Percentiles rank a stretch among this genome's conserved stretches.
Conservation (phyloP, 441 rosid species). For the Populus hybrid region DNA sequence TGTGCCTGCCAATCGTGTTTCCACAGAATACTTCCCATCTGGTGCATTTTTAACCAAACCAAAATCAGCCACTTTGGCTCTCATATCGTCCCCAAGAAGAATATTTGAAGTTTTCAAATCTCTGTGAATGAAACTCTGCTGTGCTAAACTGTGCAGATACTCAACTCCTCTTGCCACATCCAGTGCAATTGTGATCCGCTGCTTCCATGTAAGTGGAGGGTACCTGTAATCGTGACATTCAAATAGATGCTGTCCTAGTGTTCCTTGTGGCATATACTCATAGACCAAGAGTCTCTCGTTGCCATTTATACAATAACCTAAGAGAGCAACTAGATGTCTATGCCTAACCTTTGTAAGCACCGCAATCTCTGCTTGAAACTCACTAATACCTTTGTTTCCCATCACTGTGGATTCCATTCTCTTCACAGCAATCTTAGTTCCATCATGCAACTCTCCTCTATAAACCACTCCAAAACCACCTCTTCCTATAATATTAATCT, state of each 20-base stretch:
- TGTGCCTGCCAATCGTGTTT: slow-evolving; percentile 82
- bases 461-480: slow-evolving; percentile 85
- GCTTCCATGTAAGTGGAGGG: slow-evolving; percentile 63
- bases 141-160: slow-evolving; percentile 76
- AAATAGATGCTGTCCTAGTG: slow-evolving; percentile 63
- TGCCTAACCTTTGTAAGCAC: slow-evolving; percentile 82
- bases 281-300: slow-evolving; percentile 73
- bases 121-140: slow-evolving; percentile 78
- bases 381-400: slow-evolving; percentile 57
- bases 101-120: slow-evolving; percentile 80
- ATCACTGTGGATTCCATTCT: slow-evolving; percentile 63
- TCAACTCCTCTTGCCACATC: slow-evolving; percentile 85
- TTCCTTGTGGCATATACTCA: slow-evolving; percentile 84
- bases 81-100: slow-evolving; percentile 79
- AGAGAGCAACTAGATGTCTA: slow-evolving; percentile 69
- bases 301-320: slow-evolving; percentile 72
- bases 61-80: slow-evolving; percentile 85
- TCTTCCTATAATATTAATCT: slow-evolving; percentile 55
- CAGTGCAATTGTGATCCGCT: slow-evolving; percentile 63
- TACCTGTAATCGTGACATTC: slow-evolving; percentile 39
- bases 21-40: slow-evolving; percentile 70
- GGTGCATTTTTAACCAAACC: slow-evolving; percentile 82
- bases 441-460: slow-evolving; percentile 49
- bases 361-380: slow-evolving; percentile 74
- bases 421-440: slow-evolving; percentile 60